Evolutionary conservation across 1,284 basidiomycete species (phyloP).

Genomic region (Coniferiporia sulphurascens): DNA sequence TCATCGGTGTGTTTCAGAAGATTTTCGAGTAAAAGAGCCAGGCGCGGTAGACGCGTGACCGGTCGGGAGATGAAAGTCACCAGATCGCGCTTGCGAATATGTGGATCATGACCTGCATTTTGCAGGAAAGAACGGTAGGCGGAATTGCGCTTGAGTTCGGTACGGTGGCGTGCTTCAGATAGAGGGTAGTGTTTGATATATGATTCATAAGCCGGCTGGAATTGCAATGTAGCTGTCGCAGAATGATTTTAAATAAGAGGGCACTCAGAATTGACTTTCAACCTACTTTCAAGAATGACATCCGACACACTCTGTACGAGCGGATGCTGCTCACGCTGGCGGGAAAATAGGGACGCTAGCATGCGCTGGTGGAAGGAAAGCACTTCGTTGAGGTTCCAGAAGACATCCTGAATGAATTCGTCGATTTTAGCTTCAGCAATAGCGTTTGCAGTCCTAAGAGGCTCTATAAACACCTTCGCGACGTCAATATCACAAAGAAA

Average conservation of each 20-base stretch:
- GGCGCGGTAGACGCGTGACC: slow-evolving; percentile 74
- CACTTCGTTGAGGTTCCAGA: slow-evolving; percentile 67
- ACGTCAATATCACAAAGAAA: slow-evolving; percentile 1
- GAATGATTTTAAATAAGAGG: slow-evolving; percentile 9
- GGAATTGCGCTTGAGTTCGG: slow-evolving; percentile 61
- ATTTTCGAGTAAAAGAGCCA: slow-evolving; percentile 69
- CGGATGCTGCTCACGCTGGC: slow-evolving; percentile 78
- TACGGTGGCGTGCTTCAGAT: slow-evolving; percentile 70
- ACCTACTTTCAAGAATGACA: slow-evolving; percentile 65
- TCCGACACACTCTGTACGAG: slow-evolving; percentile 73
- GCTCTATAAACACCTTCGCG: slow-evolving; percentile 61
- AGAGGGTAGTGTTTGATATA: slow-evolving; percentile 85
- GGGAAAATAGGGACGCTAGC: slow-evolving; percentile 59
- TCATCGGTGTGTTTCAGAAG: slow-evolving; percentile 57
- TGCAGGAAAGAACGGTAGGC: slow-evolving; percentile 64
- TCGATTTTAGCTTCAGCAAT: slow-evolving; percentile 47
- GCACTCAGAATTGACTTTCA: slow-evolving; percentile 4
- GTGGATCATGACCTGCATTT: slow-evolving; percentile 55
- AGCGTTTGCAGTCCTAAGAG: slow-evolving; percentile 47
- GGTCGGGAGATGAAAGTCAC: slow-evolving; percentile 79
- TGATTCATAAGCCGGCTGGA: slow-evolving; percentile 61
- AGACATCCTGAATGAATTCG: slow-evolving; percentile 66
- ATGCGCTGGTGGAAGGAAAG: slow-evolving; percentile 59
- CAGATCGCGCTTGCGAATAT: slow-evolving; percentile 71
- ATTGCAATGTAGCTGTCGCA: slow-evolving; percentile 36